Evolutionary conservation across 2,329 filamentous ascomycete species (phyloP).

Genomic region (Diaporthe sp.): DNA sequence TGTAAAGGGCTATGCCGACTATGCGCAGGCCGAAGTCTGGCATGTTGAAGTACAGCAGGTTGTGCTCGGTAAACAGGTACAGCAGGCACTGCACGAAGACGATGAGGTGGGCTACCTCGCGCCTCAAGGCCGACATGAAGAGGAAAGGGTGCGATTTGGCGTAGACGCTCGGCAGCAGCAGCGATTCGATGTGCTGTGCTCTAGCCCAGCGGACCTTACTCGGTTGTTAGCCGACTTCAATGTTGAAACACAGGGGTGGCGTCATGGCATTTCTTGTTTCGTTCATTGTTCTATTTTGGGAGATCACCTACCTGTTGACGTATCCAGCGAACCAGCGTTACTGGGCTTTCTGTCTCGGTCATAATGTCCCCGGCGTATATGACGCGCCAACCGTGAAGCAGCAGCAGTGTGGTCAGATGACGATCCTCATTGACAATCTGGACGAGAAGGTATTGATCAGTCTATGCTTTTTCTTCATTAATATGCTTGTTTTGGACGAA

Average conservation of each 20-base stretch:
- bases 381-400: slow-evolving; percentile 50
- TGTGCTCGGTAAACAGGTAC: slow-evolving; percentile 44
- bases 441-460: neutral
- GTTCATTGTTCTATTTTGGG: neutral
- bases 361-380: slow-evolving; percentile 50
- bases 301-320: slow-evolving; percentile 50
- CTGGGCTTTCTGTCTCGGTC: slow-evolving; percentile 52
- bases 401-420: slow-evolving; percentile 51
- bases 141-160: slow-evolving; percentile 49
- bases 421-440: slow-evolving; percentile 53
- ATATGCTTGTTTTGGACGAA: neutral
- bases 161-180: slow-evolving; percentile 51
- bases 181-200: slow-evolving; percentile 52
- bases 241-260: neutral
- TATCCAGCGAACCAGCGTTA: slow-evolving; percentile 50
- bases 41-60: slow-evolving; percentile 45
- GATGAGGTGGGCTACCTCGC: slow-evolving; percentile 47
- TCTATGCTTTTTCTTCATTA: no score
- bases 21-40: slow-evolving; percentile 47
- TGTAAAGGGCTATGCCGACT: slow-evolving; percentile 47
- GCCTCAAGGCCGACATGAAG: slow-evolving; percentile 50
- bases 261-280: neutral
- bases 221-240: neutral
- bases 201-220: slow-evolving; percentile 46
- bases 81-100: slow-evolving; percentile 47